Conservation (phyloP, 257 asterid species). For the Mentha longifolia region DNA sequence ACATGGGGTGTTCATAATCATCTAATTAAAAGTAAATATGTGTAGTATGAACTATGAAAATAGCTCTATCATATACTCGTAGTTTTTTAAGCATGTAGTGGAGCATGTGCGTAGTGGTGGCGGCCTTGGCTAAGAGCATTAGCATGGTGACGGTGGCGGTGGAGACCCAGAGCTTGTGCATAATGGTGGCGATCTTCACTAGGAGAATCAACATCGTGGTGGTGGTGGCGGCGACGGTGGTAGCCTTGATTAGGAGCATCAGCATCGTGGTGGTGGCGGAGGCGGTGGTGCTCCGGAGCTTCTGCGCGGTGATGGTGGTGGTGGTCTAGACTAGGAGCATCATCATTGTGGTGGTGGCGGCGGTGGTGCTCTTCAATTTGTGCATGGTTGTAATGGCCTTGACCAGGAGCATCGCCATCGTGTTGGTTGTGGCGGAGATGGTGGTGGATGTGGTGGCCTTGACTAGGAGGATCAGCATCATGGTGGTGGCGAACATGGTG, state of each 20-base stretch:
- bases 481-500: background rate
- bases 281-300: too few relatives aligned
- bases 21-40: background rate
- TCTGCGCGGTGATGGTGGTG: too few relatives aligned
- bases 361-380: background rate
- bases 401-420: constrained; percentile 13
- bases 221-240: too few relatives aligned
- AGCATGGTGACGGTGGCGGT: too few relatives aligned
- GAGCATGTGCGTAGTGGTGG: too few relatives aligned
- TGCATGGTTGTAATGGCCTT: background rate
- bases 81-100: background rate
- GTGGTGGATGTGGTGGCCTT: background rate
- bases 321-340: background rate
- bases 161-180: too few relatives aligned
- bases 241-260: too few relatives aligned
- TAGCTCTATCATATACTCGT: background rate
- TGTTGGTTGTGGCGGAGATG: background rate
- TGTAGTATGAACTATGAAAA: background rate
- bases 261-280: too few relatives aligned
- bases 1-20: background rate
- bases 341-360: background rate
- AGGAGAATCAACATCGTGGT: too few relatives aligned
- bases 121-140: too few relatives aligned
- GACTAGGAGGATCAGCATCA: too few relatives aligned
- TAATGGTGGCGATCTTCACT: too few relatives aligned